Conservation (phyloP, 768 basidiomycete species). For the Rhizopogon vinicolor region DNA sequence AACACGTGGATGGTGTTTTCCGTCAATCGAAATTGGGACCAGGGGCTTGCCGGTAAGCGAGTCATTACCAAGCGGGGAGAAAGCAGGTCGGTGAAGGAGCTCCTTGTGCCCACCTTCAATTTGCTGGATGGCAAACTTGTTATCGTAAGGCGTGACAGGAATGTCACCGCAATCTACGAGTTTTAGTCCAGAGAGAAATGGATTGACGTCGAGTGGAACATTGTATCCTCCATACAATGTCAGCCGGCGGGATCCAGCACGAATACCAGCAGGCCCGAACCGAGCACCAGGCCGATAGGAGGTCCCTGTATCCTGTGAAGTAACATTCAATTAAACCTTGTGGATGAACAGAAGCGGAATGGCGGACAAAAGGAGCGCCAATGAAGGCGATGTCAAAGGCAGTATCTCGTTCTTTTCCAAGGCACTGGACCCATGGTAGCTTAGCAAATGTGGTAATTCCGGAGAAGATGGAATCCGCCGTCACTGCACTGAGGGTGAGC, state of each 20-base stretch:
- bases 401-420: slow-evolving; percentile 52
- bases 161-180: slow-evolving; percentile 79
- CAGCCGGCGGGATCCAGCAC: slow-evolving; percentile 71
- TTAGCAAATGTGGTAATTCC: slow-evolving; percentile 85
- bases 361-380: slow-evolving; percentile 69
- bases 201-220: slow-evolving; percentile 68
- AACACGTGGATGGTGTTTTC: slow-evolving; percentile 71
- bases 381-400: slow-evolving; percentile 80
- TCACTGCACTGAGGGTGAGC: slow-evolving; percentile 37
- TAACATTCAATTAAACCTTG: background rate
- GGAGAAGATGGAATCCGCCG: slow-evolving; percentile 75
- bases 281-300: slow-evolving; percentile 81
- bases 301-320: slow-evolving; percentile 58
- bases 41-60: slow-evolving; percentile 53
- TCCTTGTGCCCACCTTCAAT: slow-evolving; percentile 71
- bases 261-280: slow-evolving; percentile 82
- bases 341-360: background rate
- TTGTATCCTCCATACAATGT: slow-evolving; percentile 78
- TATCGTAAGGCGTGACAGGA: slow-evolving; percentile 76
- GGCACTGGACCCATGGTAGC: slow-evolving; percentile 80
- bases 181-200: slow-evolving; percentile 62
- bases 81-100: slow-evolving; percentile 60
- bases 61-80: slow-evolving; percentile 61
- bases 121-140: slow-evolving; percentile 65
- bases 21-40: slow-evolving; percentile 59